Evolutionary conservation across 345 rosid genomes (phyloP).

Genomic region (Geranium rotundifolium): DNA sequence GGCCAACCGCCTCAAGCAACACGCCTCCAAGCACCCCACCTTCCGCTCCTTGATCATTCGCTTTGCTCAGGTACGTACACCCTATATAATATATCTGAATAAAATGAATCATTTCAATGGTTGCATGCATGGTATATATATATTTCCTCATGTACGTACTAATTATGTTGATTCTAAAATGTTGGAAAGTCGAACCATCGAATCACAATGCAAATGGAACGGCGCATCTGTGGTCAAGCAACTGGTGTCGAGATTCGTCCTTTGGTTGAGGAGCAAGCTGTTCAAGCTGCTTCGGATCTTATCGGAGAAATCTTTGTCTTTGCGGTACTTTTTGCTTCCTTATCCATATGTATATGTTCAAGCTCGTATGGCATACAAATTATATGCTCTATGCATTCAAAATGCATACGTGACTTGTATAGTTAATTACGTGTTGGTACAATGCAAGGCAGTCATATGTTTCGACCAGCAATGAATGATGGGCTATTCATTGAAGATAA

Average conservation of each 20-base stretch:
- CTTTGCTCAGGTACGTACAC: conserved; percentile 19
- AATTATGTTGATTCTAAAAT: not conserved
- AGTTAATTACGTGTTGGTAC: no score
- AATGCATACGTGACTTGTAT: no score
- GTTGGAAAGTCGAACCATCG: conserved; percentile 54
- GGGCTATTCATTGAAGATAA: no score
- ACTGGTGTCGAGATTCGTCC: conserved; percentile 85
- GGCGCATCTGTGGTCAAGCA: conserved; percentile 64
- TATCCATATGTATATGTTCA: not conserved
- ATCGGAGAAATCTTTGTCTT: conserved; percentile 80
- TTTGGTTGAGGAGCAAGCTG: conserved; percentile 81
- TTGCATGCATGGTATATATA: no score
- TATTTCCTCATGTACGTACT: no score
- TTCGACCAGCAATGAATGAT: no score
- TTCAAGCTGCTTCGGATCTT: conserved; percentile 90
- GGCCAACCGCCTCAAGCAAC: conserved; percentile 21
- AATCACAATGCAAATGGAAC: conserved; percentile 62
- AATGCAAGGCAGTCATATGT: no score
- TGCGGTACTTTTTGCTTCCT: conserved; percentile 30
- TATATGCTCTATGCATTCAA: no score
- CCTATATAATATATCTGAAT: no score
- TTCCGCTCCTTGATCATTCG: conserved; percentile 19
- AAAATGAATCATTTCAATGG: no score
- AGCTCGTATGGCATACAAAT: not conserved
- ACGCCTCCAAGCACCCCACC: conserved; percentile 15